Conservation (phyloP, 2,329 filamentous ascomycete species). For the Trichoderma hamatum region DNA sequence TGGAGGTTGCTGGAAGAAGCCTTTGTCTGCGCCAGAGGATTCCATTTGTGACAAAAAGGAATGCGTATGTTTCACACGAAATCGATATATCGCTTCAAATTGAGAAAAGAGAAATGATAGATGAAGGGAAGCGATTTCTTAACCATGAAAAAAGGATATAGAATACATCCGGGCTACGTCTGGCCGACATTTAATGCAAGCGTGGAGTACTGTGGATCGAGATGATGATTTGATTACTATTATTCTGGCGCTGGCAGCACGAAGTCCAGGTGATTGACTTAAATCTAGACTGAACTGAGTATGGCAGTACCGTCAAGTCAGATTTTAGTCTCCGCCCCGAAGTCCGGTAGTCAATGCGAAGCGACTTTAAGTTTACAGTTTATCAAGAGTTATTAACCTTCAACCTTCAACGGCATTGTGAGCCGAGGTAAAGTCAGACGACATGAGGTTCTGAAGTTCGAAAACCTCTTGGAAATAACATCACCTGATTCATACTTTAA, state of each 20-base stretch:
- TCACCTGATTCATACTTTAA: too few relatives aligned
- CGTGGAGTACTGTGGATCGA: not conserved
- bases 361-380: not conserved
- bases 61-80: not conserved
- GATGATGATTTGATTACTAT: not conserved
- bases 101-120: rapidly evolving
- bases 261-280: not conserved
- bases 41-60: slow-evolving; percentile 41
- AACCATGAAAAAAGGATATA: not conserved
- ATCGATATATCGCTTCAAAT: too few relatives aligned
- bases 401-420: not conserved
- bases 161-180: not conserved
- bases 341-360: not conserved
- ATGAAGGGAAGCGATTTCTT: not conserved
- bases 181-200: not conserved
- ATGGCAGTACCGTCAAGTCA: not conserved
- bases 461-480: not conserved
- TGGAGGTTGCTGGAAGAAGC: slow-evolving; percentile 60
- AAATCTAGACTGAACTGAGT: not conserved
- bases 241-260: not conserved
- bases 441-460: not conserved
- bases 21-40: slow-evolving; percentile 49
- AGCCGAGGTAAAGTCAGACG: not conserved
- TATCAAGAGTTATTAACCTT: not conserved
- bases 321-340: not conserved